Percentiles rank a stretch among this genome's conserved stretches.
Conservation (phyloP, 1,284 basidiomycete species). For the Microbotryum violaceum region DNA sequence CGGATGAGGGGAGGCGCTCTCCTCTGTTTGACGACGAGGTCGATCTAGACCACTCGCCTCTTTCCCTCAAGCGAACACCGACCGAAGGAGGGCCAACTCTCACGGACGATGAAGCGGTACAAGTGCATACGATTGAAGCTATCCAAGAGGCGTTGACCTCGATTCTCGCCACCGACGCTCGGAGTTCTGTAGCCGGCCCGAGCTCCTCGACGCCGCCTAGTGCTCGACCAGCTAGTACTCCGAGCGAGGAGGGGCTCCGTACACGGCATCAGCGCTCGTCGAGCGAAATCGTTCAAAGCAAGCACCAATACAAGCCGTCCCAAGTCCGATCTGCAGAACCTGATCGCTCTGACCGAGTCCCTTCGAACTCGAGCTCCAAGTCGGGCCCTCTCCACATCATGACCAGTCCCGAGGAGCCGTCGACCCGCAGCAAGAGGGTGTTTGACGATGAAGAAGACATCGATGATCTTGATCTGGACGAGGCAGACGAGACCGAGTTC, state of each 20-base stretch:
- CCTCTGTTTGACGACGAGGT: conserved; percentile 28
- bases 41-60: neutral
- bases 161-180: conserved; percentile 46
- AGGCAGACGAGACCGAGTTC: conserved; percentile 16
- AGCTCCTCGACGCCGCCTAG: too few relatives aligned
- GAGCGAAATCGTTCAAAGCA: too few relatives aligned
- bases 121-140: conserved; percentile 74
- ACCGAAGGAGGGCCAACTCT: neutral
- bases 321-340: too few relatives aligned
- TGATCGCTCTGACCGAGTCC: neutral
- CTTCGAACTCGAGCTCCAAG: neutral
- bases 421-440: conserved; percentile 26
- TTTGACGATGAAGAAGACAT: conserved; percentile 40
- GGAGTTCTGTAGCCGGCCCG: neutral
- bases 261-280: too few relatives aligned
- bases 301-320: too few relatives aligned
- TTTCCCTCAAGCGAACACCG: too few relatives aligned
- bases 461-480: conserved; percentile 11
- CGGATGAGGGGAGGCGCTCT: conserved; percentile 5
- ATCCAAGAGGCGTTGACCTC: conserved; percentile 88
- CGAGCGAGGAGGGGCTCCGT: too few relatives aligned
- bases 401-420: neutral
- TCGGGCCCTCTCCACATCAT: neutral
- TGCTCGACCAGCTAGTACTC: too few relatives aligned
- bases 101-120: conserved; percentile 51